Conservation (phyloP, 2,329 filamentous ascomycete species). For the Trichoderma atroviride region DNA sequence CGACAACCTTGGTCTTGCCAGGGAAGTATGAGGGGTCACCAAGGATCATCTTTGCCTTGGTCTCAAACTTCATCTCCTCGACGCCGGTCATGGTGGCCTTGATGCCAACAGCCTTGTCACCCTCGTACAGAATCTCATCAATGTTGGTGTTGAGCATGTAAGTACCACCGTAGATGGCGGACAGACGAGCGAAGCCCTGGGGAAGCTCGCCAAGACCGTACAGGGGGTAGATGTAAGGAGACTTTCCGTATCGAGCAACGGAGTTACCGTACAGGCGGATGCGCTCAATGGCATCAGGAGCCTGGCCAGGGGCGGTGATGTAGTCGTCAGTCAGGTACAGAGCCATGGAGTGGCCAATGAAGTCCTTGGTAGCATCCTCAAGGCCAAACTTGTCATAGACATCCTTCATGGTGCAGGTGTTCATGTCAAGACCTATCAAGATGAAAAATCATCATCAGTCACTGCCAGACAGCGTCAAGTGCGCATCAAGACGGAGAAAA, state of each 20-base stretch:
- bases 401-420: constrained; percentile 88
- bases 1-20: constrained; percentile 81
- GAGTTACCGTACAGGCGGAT: constrained; percentile 97
- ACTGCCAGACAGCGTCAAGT: not conserved
- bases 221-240: constrained; percentile 98
- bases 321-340: constrained; percentile 91
- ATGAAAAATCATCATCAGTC: not conserved
- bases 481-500: not conserved
- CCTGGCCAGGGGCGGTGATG: constrained; percentile 70
- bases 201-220: constrained; percentile 97
- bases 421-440: constrained; percentile 73
- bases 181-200: constrained; percentile 95
- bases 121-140: constrained; percentile 85
- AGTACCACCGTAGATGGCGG: constrained; percentile 96
- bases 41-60: constrained; percentile 93
- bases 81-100: constrained; percentile 94
- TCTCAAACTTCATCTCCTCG: constrained; percentile 92
- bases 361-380: constrained; percentile 86
- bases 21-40: constrained; percentile 98
- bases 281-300: constrained; percentile 84
- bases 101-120: constrained; percentile 86
- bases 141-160: constrained; percentile 99
- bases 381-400: constrained; percentile 98
- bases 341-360: constrained; percentile 98
- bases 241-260: constrained; percentile 96